These are phyloP conservation scores for Candida montana DNA, from an alignment of 805 yeast genomes.

Conservation along the genomic window DNA sequence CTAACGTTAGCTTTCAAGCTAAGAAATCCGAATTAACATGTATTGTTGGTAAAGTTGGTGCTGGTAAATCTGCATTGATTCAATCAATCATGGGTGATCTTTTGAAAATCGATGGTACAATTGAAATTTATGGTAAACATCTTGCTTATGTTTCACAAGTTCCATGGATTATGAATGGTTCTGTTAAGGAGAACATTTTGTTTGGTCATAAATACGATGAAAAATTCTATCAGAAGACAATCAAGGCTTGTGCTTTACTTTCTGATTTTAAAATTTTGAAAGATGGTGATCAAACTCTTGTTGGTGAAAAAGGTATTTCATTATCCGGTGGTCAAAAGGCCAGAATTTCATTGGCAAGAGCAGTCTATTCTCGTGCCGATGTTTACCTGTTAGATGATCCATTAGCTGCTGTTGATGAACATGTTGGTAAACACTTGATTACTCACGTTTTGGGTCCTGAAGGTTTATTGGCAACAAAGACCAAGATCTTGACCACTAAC, in stretches of 20 bases:
- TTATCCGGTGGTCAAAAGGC: conserved; percentile 98
- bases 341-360: conserved; percentile 87
- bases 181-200: conserved; percentile 83
- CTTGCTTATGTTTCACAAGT: conserved; percentile 83
- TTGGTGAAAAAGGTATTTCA: conserved; percentile 96
- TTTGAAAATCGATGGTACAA: conserved; percentile 65
- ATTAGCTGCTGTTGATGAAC: conserved; percentile 95
- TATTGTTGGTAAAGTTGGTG: conserved; percentile 84
- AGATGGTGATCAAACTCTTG: conserved; percentile 85
- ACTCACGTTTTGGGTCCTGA: conserved; percentile 76
- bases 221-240: conserved; percentile 71
- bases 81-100: conserved; percentile 81
- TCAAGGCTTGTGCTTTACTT: conserved; percentile 82
- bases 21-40: conserved; percentile 76
- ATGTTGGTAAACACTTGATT: conserved; percentile 83
- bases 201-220: conserved; percentile 86
- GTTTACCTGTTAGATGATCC: conserved; percentile 88
- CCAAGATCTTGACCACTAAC: conserved; percentile 81
- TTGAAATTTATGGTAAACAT: conserved; percentile 64
- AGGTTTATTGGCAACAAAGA: conserved; percentile 70
- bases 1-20: conserved; percentile 56
- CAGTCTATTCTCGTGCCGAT: conserved; percentile 92
- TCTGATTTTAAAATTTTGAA: conserved; percentile 76
- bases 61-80: conserved; percentile 84
- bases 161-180: conserved; percentile 96